Evolutionary conservation across 768 basidiomycete species (phyloP).

Genomic region (Termitomyces bulborhizus): DNA sequence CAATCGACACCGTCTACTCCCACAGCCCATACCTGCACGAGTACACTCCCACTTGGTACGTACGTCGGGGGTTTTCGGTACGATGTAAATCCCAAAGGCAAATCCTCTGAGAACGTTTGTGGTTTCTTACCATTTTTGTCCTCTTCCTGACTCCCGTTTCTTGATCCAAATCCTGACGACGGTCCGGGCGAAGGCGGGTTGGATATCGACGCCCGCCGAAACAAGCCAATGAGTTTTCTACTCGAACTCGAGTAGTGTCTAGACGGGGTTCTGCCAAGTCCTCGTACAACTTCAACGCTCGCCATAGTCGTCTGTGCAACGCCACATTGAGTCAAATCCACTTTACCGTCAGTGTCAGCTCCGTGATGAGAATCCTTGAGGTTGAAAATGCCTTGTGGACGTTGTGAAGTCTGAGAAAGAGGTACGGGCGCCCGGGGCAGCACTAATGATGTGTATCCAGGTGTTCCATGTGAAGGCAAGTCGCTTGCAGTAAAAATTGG

Average conservation of each 20-base stretch:
- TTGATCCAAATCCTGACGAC: conserved; percentile 8
- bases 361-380: conserved; percentile 1
- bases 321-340: conserved; percentile 73
- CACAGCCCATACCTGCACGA: conserved; percentile 90
- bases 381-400: conserved; percentile 11
- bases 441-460: conserved; percentile 47
- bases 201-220: conserved; percentile 12
- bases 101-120: conserved; percentile 3
- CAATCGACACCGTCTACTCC: conserved; percentile 74
- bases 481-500: conserved; percentile 25
- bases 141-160: conserved; percentile 11
- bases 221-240: conserved; percentile 14
- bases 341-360: conserved; percentile 35
- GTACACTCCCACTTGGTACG: conserved; percentile 60
- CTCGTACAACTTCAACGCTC: conserved; percentile 71
- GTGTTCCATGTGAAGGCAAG: conserved; percentile 49
- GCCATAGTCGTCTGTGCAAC: conserved; percentile 88
- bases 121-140: conserved; percentile 8
- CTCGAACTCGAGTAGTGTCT: conserved; percentile 9
- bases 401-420: conserved; percentile 18
- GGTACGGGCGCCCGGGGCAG: conserved; percentile 45
- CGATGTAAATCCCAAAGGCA: conserved; percentile 58
- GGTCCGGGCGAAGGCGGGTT: conserved; percentile 8
- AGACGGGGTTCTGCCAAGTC: conserved; percentile 28
- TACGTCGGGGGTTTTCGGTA: conserved; percentile 69